A percentile compares a stretch with the other conserved stretches of the same genome.
phyloP scores from a whole-genome alignment of 1,139 yeast species.

The Wickerhamomyces sp. region DNA sequence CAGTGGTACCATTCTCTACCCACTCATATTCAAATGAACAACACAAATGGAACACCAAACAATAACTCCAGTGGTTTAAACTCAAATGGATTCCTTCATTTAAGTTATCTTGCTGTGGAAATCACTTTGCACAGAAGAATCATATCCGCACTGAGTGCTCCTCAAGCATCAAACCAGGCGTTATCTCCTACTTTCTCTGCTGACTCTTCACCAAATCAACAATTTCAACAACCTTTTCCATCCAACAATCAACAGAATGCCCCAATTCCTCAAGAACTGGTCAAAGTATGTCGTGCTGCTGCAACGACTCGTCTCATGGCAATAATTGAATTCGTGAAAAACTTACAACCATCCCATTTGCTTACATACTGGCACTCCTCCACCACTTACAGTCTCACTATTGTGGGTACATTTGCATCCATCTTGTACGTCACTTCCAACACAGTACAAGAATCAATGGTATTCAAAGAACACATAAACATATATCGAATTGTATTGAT shows the following conservation, averaged over 20 bases:
- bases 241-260: constrained; percentile 18
- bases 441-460: constrained; percentile 54
- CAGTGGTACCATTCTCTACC: constrained; percentile 87
- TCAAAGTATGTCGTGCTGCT: constrained; percentile 74
- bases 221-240: constrained; percentile 6
- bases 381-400: constrained; percentile 68
- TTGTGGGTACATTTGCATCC: constrained; percentile 85
- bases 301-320: constrained; percentile 79
- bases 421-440: constrained; percentile 62
- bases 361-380: constrained; percentile 89
- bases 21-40: constrained; percentile 57
- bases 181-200: too few relatives aligned
- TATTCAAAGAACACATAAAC: constrained; percentile 62
- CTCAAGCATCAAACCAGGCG: too few relatives aligned
- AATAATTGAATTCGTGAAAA: constrained; percentile 74
- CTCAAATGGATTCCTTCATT: constrained; percentile 70
- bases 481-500: constrained; percentile 74
- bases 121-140: constrained; percentile 80
- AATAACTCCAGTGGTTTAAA: constrained; percentile 30
- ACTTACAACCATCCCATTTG: constrained; percentile 73
- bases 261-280: constrained; percentile 55
- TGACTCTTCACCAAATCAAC: constrained; percentile 15
- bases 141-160: constrained; percentile 32
- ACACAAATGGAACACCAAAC: constrained; percentile 46
- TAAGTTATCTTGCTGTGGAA: constrained; percentile 86